Base-by-base conservation (phyloP, 2,329 filamentous ascomycete genomes). In the Ceratocystis albifundus region DNA sequence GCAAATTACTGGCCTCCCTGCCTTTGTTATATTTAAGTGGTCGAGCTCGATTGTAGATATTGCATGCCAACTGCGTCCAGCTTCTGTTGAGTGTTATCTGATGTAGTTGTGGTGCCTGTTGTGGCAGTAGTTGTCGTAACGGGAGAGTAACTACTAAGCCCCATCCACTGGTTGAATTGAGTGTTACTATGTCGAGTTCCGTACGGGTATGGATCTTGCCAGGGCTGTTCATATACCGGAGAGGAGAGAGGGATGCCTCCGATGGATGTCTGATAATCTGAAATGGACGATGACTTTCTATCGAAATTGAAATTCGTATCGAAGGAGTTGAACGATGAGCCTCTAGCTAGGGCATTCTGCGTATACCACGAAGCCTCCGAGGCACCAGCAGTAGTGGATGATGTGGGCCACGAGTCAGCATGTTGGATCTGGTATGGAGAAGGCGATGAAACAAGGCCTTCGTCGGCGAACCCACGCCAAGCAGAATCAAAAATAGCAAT, bases 251-350 rank as follows among this genome's bases (percentile, higher is more conserved):
- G 17, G 15, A 15, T 7, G 61, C 12, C 20, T 25, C 61, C 44
- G 48, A 57, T 57, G 10, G 53, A 57, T 30, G 53, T 57, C 53
- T 57, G 53, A 28, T 57, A 57, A 22, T 57, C 53, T 30, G 53
- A 57, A 25, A 57, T n/a, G 10, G 30, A 25, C 10, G 53, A 57
- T 10, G 53, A 57, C 53, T 28, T 57, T 30, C 53, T 57, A 28
- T 32, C 53, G 15, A 32, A 32, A 10, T 6, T 30, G 25, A n/a
- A 15, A 57, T 10, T 57, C 17, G 22, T 25, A n/a, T 57, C 53
- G 7, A 32, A 30, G 22, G 53, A 57, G 53, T 28, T 57, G 5
- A 30, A n/a, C 22, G 22, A 57, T 30, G 53, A 57, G 25, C 5
- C 53, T 57, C 53, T 25, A n/a, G 22, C n/a, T 30, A 28, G 25